Evolutionary conservation across 2,329 filamentous ascomycete genomes (phyloP).

Genomic region (Teratosphaeria destructans): DNA sequence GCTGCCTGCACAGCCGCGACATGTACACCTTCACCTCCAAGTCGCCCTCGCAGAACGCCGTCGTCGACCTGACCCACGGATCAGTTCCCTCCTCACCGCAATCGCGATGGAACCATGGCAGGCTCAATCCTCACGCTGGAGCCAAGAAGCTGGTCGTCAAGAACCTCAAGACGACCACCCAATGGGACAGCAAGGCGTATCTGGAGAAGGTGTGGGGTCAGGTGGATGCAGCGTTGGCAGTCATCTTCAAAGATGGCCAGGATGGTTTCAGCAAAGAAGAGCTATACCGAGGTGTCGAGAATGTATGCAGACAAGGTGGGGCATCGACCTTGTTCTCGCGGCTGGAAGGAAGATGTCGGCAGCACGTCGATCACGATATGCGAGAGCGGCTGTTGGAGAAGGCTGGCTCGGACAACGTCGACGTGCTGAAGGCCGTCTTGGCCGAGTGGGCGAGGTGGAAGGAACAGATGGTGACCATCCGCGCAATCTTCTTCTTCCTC

Average conservation of each 20-base stretch:
- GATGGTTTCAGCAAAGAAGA: conserved; percentile 65
- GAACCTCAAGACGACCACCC: conserved; percentile 63
- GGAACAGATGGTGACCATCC: conserved; percentile 64
- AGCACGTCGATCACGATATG: conserved; percentile 49
- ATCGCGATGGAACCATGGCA: conserved; percentile 18
- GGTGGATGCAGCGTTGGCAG: conserved; percentile 60
- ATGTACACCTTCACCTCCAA: conserved; percentile 44
- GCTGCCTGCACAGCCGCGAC: conserved; percentile 29
- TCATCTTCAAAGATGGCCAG: conserved; percentile 57
- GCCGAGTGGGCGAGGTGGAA: conserved; percentile 69
- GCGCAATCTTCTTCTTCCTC: conserved; percentile 87
- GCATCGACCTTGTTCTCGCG: conserved; percentile 57
- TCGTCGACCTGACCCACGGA: conserved; percentile 36
- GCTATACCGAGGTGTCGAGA: conserved; percentile 83
- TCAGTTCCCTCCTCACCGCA: conserved; percentile 19
- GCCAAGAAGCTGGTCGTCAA: conserved; percentile 87
- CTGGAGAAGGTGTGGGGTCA: conserved; percentile 66
- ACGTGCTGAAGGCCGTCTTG: conserved; percentile 51
- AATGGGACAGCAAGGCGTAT: conserved; percentile 62
- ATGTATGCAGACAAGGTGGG: conserved; percentile 71
- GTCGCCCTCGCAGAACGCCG: conserved; percentile 22
- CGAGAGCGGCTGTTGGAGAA: conserved; percentile 48
- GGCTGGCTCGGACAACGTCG: conserved; percentile 48
- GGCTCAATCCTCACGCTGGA: conserved; percentile 53
- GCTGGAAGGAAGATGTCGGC: conserved; percentile 56